Percentiles rank a stretch among this genome's conserved stretches.
Conservation (phyloP, 73 alveolate genomes). For the Urostyla sp. region DNA sequence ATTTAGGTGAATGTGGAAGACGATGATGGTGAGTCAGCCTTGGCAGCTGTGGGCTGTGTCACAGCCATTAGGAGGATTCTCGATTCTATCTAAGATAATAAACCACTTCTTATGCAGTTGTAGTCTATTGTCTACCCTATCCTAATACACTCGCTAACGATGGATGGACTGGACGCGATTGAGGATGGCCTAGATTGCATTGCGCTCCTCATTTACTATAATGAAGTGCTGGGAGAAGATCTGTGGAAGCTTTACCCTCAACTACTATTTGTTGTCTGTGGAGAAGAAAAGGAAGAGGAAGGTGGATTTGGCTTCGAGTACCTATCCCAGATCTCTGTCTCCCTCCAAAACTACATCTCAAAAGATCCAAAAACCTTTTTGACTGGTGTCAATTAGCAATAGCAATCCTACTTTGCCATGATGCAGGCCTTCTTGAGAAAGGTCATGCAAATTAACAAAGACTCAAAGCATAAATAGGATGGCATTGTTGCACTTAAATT, state of each 20-base stretch:
- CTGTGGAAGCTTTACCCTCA: conserved; percentile 61
- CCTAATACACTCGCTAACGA: conserved; percentile 67
- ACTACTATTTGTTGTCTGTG: conserved; percentile 35
- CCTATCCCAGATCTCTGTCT: conserved; percentile 64
- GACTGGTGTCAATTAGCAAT: conserved; percentile 53
- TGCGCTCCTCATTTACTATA: conserved; percentile 76
- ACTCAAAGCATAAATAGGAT: conserved; percentile 57
- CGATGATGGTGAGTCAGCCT: conserved; percentile 79
- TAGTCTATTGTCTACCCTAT: conserved; percentile 68
- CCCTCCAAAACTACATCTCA: conserved; percentile 75
- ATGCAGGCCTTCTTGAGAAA: conserved; percentile 41
- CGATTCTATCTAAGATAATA: conserved; percentile 56
- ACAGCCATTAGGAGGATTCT: conserved; percentile 83
- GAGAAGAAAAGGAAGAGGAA: conserved; percentile 57
- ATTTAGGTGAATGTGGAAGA: conserved; percentile 60
- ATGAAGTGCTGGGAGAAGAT: conserved; percentile 50
- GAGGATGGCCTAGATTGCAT: conserved; percentile 87
- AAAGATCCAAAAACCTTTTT: conserved; percentile 75
- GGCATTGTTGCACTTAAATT: conserved; percentile 68
- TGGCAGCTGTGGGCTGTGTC: conserved; percentile 84
- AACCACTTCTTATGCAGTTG: conserved; percentile 37
- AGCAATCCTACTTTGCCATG: conserved; percentile 43
- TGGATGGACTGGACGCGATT: conserved; percentile 75
- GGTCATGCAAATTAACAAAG: conserved; percentile 31
- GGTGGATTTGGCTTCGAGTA: conserved; percentile 84